Conservation (phyloP, 2,329 filamentous ascomycete genomes). For the Ambrosiella xylebori region DNA sequence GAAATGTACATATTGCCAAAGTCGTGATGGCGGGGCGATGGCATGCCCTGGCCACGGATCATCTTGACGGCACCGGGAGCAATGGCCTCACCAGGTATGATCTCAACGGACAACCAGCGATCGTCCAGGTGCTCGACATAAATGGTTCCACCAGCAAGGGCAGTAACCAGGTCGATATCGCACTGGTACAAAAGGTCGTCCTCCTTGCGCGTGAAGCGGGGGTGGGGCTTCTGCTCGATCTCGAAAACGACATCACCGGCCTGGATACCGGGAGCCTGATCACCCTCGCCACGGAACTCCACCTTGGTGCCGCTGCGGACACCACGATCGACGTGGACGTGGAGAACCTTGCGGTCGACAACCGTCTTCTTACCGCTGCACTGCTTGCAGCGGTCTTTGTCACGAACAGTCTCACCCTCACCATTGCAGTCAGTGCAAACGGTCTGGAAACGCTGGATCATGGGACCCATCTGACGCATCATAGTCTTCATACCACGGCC, state of each 20-base stretch:
- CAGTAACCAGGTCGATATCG: slow-evolving; percentile 90
- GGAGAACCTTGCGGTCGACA: slow-evolving; percentile 92
- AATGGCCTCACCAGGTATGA: slow-evolving; percentile 87
- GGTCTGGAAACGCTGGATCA: slow-evolving; percentile 99
- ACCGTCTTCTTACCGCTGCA: slow-evolving; percentile 96
- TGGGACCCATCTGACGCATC: slow-evolving; percentile 99
- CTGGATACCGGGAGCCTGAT: slow-evolving; percentile 82
- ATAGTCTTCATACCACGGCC: slow-evolving; percentile 98
- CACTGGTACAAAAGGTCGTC: slow-evolving; percentile 92
- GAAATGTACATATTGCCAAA: slow-evolving; percentile 92
- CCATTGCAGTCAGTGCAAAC: slow-evolving; percentile 97
- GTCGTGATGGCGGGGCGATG: slow-evolving; percentile 86
- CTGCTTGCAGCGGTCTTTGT: slow-evolving; percentile 94
- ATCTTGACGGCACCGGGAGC: slow-evolving; percentile 86
- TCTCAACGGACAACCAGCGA: slow-evolving; percentile 85
- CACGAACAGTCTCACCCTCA: slow-evolving; percentile 89
- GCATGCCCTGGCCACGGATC: slow-evolving; percentile 94
- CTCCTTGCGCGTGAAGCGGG: slow-evolving; percentile 86
- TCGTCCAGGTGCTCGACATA: slow-evolving; percentile 95
- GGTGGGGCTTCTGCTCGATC: slow-evolving; percentile 97
- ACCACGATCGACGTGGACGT: slow-evolving; percentile 92
- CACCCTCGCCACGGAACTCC: slow-evolving; percentile 91
- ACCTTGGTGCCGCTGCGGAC: slow-evolving; percentile 90
- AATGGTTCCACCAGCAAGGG: slow-evolving; percentile 77
- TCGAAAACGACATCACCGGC: slow-evolving; percentile 96